Base-by-base conservation (phyloP, 2,329 filamentous ascomycete genomes). In the Tolypocladium ophioglossoides region DNA sequence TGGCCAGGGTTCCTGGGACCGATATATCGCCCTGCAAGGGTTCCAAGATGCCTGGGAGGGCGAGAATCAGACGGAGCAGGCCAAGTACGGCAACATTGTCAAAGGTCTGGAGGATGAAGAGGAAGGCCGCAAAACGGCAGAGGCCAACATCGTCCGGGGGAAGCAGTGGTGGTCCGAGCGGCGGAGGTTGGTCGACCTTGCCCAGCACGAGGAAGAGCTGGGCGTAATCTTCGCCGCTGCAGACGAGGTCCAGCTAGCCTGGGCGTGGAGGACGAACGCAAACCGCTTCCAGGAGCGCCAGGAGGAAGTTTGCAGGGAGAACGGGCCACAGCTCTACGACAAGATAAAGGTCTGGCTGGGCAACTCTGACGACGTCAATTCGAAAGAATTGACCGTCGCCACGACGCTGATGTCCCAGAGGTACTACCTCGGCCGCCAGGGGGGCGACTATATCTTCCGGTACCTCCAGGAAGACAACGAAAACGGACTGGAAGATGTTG, bases 391-490 rank as follows among this genome's bases (percentile, higher is more conserved):
- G 12, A 6, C 12, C 1, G 53, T 58, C 16, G 12, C 40, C n/a
- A 54, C 7, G 3, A 47, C 37, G 9, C 49, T 61, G 11, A 24
- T 27, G 1, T 18, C 18, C 34, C 54, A 55, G 7, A 50, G 52
- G 24, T 65, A 62, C 52, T 69, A 66, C 52, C 55, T 63, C 18
- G 62, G 62, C 4, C 59, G 63, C 34, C 0, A 18, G 2, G 58
- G 56, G 1, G 64, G 66, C 24, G 59, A 60, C 22, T 67, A 61
- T 38, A 62, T 69, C 51, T 66, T 69, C 46, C 59, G 52, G n/a
- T 64, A 61, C 48, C 32, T 16, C 2, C 9, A 34, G 9, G n/a
- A 9, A 16, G 35, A 44, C 22, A 30, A 38, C 22, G 24, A 37
- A 18, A 12, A 20, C 5, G 32, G n/a, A 37, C 8, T 10, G 4